Conservation (phyloP, 768 basidiomycete genomes). For the Mycena galopus region DNA sequence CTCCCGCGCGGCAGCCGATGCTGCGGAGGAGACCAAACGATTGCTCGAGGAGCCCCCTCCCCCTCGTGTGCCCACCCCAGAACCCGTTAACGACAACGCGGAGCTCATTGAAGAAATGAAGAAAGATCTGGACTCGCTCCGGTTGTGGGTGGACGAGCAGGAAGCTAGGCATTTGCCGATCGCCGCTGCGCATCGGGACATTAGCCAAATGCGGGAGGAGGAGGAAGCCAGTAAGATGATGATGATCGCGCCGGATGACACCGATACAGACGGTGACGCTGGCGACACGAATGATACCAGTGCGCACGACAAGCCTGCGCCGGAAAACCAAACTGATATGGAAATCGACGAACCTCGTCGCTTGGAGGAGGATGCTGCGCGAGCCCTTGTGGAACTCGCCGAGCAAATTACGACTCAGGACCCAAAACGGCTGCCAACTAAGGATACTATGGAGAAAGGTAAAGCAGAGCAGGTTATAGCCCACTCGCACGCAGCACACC, state of each 20-base stretch:
- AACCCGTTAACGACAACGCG: conserved; percentile 21
- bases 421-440: not conserved
- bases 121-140: conserved; percentile 24
- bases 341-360: conserved; percentile 17
- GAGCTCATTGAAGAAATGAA: conserved; percentile 30
- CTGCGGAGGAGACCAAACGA: conserved; percentile 31
- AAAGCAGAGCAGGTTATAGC: not conserved
- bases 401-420: conserved; percentile 14
- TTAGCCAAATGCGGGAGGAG: conserved; percentile 16
- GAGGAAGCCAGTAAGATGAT: conserved; percentile 20
- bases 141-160: conserved; percentile 27
- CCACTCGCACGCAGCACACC: not conserved
- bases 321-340: not conserved
- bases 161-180: conserved; percentile 25
- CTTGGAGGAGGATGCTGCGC: conserved; percentile 27
- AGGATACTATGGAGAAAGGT: not conserved
- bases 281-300: not conserved
- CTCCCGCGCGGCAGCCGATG: conserved; percentile 26
- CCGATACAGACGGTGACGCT: conserved; percentile 7
- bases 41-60: conserved; percentile 29
- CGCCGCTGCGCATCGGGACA: not conserved
- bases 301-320: not conserved
- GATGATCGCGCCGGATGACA: conserved; percentile 12
- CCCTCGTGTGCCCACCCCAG: conserved; percentile 20
- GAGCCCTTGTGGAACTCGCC: conserved; percentile 23